Conservation (phyloP, 305 asterid genomes). For the Petunia hybrid region DNA sequence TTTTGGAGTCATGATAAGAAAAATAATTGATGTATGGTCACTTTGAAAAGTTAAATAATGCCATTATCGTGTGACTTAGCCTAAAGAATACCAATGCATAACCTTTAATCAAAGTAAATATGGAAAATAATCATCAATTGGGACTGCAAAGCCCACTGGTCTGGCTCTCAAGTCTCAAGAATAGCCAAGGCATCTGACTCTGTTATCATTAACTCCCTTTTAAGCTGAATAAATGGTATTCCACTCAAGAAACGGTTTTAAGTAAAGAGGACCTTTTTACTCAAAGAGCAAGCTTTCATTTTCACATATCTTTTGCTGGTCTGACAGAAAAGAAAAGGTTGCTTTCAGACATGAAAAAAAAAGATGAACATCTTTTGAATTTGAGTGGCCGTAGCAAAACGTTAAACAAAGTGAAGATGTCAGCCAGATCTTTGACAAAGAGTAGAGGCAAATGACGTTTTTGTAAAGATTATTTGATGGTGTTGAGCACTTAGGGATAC, state of each 20-base stretch:
- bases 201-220: constrained; percentile 16
- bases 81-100: background rate
- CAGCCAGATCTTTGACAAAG: constrained; percentile 49
- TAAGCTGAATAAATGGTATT: background rate
- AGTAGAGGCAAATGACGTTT: constrained; percentile 34
- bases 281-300: constrained; percentile 26
- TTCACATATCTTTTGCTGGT: constrained; percentile 8
- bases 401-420: constrained; percentile 48
- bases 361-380: constrained; percentile 11
- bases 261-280: no score
- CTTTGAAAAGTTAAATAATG: background rate
- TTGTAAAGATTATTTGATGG: constrained; percentile 44
- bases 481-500: constrained; percentile 46
- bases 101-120: constrained; percentile 32
- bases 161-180: constrained; percentile 35
- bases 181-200: background rate
- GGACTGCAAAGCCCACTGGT: constrained; percentile 37
- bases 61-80: background rate
- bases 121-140: constrained; percentile 30
- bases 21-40: background rate
- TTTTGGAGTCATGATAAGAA: background rate
- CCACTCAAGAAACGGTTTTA: no score
- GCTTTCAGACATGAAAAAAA: constrained; percentile 7
- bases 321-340: background rate
- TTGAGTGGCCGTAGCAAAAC: constrained; percentile 37